These are phyloP conservation scores for Grigorovia transvaalensis DNA, from an alignment of 805 yeast species.

Conservation along the genomic window DNA sequence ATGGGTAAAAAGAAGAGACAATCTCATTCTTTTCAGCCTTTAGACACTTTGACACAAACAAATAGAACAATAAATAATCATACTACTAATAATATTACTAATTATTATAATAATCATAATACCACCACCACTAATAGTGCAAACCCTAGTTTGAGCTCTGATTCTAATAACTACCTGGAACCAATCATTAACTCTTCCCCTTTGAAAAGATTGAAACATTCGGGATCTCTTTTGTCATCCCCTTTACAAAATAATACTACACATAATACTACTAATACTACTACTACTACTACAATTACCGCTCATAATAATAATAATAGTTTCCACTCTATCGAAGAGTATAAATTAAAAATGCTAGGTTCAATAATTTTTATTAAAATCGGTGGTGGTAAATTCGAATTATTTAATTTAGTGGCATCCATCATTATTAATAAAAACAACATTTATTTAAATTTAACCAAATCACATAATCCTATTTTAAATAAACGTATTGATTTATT, in stretches of 20 bases:
- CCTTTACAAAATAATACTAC: background rate
- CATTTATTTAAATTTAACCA: constrained; percentile 9
- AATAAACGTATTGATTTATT: constrained; percentile 11
- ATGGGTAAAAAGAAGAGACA: background rate
- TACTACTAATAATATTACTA: too few relatives aligned
- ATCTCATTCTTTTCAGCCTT: background rate
- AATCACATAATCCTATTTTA: constrained; percentile 7
- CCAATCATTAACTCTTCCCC: background rate
- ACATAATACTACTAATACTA: too few relatives aligned
- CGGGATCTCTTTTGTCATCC: background rate
- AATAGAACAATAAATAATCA: background rate
- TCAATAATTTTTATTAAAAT: constrained; percentile 5
- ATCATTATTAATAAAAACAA: constrained; percentile 10
- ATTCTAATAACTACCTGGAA: background rate
- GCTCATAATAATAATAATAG: background rate
- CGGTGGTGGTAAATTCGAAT: constrained; percentile 2
- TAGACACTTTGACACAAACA: background rate
- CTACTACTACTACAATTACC: too few relatives aligned
- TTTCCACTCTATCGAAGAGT: background rate
- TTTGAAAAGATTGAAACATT: background rate
- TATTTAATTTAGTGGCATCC: constrained; percentile 5
- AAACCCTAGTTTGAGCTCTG: background rate
- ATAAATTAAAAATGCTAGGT: constrained; percentile 5
- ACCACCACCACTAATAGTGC: too few relatives aligned
- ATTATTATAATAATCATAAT: too few relatives aligned